A percentile compares a stretch with the other conserved stretches of the same genome.
Conservation (phyloP, 2,329 filamentous ascomycete species). For the Colletotrichum godetiae region DNA sequence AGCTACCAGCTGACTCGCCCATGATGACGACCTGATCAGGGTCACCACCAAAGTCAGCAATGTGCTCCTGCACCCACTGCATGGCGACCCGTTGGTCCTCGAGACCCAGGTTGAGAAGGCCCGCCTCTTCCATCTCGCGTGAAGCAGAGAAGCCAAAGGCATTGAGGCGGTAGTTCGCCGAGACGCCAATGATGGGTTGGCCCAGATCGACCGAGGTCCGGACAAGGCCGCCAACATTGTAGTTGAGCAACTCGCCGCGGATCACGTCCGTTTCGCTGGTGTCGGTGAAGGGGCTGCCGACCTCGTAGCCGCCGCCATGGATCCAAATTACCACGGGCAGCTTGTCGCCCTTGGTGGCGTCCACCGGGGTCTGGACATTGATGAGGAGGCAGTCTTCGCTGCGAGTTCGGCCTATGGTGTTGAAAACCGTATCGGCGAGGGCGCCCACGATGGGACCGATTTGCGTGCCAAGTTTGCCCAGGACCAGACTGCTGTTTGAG, state of each 20-base stretch:
- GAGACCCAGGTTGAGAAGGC: slow-evolving; percentile 44
- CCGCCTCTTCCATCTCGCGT: slow-evolving; percentile 39
- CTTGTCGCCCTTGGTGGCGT: slow-evolving; percentile 52
- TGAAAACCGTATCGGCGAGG: slow-evolving; percentile 16
- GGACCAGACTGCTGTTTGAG: slow-evolving; percentile 12
- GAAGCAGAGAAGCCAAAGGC: slow-evolving; percentile 44
- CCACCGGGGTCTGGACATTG: slow-evolving; percentile 59
- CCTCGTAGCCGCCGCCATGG: slow-evolving; percentile 49
- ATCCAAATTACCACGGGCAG: slow-evolving; percentile 52
- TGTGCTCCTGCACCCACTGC: slow-evolving; percentile 47
- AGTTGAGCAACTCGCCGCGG: slow-evolving; percentile 39
- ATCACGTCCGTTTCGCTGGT: slow-evolving; percentile 16
- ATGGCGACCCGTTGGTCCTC: slow-evolving; percentile 44
- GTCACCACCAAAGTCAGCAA: slow-evolving; percentile 45
- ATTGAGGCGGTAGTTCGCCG: slow-evolving; percentile 73
- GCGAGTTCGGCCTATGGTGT: slow-evolving; percentile 9
- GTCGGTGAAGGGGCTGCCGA: slow-evolving; percentile 38
- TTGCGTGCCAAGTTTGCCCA: slow-evolving; percentile 4
- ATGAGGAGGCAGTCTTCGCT: slow-evolving; percentile 64
- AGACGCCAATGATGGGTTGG: slow-evolving; percentile 71
- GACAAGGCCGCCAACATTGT: slow-evolving; percentile 49
- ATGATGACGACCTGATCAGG: slow-evolving; percentile 44
- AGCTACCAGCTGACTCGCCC: slow-evolving; percentile 47
- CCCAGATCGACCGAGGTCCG: slow-evolving; percentile 50
- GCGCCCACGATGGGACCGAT: slow-evolving; percentile 15